Evolutionary conservation across 768 basidiomycete genomes (phyloP).

Genomic region (Mycena pura): DNA sequence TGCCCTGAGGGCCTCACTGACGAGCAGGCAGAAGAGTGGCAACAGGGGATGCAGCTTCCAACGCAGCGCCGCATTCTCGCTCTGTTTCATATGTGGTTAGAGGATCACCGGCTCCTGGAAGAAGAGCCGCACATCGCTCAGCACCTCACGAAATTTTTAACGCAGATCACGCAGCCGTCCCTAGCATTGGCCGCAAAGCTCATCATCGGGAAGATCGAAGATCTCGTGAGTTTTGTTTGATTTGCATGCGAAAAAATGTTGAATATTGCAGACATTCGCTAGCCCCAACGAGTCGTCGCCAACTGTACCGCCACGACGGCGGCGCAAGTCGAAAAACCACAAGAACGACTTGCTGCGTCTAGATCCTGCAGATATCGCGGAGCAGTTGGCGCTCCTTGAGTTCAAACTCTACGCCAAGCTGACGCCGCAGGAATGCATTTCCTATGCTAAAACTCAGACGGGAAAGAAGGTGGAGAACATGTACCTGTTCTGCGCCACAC

Average conservation of each 20-base stretch:
- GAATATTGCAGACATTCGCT: conserved; percentile 53
- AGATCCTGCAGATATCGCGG: conserved; percentile 73
- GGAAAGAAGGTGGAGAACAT: conserved; percentile 51
- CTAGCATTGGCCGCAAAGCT: conserved; percentile 53
- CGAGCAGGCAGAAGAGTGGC: conserved; percentile 70
- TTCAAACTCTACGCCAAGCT: conserved; percentile 72
- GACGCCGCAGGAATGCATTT: conserved; percentile 75
- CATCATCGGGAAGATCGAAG: conserved; percentile 59
- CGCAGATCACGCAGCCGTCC: conserved; percentile 45
- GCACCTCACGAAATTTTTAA: conserved; percentile 62
- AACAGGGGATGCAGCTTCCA: conserved; percentile 61
- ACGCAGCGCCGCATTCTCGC: conserved; percentile 68
- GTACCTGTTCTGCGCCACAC: conserved; percentile 60
- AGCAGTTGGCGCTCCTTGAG: conserved; percentile 84
- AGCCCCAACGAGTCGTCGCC: conserved; percentile 33
- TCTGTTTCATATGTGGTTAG: conserved; percentile 66
- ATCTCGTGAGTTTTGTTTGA: conserved; percentile 51
- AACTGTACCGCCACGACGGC: conserved; percentile 39
- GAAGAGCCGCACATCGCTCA: conserved; percentile 69
- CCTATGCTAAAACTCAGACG: conserved; percentile 56
- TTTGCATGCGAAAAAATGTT: conserved; percentile 2
- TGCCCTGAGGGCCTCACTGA: conserved; percentile 55
- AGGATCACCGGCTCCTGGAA: conserved; percentile 63
- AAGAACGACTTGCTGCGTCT: conserved; percentile 70
- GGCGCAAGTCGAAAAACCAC: conserved; percentile 55